Percentiles rank a stretch among this genome's conserved stretches.
Evolutionary conservation across 352 stramenopile species (phyloP).

Genomic region (Phytophthora meadii): DNA sequence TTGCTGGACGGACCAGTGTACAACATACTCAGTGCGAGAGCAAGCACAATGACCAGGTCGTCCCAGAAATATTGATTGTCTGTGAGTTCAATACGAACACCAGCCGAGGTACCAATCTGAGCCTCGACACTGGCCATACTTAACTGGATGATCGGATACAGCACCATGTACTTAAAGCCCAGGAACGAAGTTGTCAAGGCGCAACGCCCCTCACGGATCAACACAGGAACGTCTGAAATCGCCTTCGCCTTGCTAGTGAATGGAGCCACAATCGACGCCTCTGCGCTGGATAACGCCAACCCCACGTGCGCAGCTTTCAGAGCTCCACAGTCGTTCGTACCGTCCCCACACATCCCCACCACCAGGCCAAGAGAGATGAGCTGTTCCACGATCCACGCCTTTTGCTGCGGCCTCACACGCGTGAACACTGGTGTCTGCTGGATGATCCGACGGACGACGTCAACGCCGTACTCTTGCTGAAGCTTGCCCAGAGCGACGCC

Average conservation of each 20-base stretch:
- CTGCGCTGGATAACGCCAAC: constrained; percentile 80
- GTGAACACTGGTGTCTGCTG: constrained; percentile 45
- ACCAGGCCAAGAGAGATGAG: constrained; percentile 52
- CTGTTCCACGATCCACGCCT: constrained; percentile 58
- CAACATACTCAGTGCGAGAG: constrained; percentile 62
- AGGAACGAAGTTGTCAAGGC: constrained; percentile 67
- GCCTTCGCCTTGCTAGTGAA: constrained; percentile 68
- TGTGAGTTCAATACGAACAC: constrained; percentile 47
- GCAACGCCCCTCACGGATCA: constrained; percentile 86
- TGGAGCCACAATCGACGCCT: constrained; percentile 86
- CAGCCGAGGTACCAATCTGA: constrained; percentile 33
- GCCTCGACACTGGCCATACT: constrained; percentile 47
- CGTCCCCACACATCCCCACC: constrained; percentile 63
- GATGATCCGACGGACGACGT: constrained; percentile 47
- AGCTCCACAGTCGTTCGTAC: constrained; percentile 87
- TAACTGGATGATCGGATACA: constrained; percentile 70
- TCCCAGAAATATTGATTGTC: constrained; percentile 76
- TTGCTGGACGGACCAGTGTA: constrained; percentile 45
- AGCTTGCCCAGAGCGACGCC: constrained; percentile 53
- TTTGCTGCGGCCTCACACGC: constrained; percentile 57
- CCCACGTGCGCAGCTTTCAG: constrained; percentile 87
- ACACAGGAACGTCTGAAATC: constrained; percentile 72
- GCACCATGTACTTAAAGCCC: constrained; percentile 51
- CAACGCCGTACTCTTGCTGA: constrained; percentile 25
- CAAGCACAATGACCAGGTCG: constrained; percentile 58